These are phyloP conservation scores for Neopestalotiopsis sp. DNA, from an alignment of 2,329 filamentous ascomycete genomes.

Conservation along the genomic window DNA sequence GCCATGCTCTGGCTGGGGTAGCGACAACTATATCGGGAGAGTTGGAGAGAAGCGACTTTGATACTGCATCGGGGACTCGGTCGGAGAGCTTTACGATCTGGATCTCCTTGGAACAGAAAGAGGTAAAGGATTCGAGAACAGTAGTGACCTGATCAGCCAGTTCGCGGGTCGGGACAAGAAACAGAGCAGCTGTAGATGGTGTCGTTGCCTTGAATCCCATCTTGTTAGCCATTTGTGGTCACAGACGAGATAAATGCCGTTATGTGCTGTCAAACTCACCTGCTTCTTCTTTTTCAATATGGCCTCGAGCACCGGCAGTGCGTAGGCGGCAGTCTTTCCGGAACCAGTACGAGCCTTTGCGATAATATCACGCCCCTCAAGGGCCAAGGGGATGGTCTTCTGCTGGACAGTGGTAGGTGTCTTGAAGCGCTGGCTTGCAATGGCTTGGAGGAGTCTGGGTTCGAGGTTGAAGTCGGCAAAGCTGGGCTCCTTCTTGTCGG, in stretches of 20 bases:
- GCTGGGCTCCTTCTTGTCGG: constrained; percentile 45
- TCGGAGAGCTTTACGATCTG: constrained; percentile 85
- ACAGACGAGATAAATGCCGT: not conserved
- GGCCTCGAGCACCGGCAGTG: constrained; percentile 84
- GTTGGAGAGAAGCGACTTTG: constrained; percentile 83
- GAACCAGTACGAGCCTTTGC: constrained; percentile 94
- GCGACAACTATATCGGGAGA: constrained; percentile 88
- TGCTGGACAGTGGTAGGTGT: constrained; percentile 89
- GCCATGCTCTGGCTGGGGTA: constrained; percentile 83
- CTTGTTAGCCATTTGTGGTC: not conserved
- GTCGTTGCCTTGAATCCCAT: constrained; percentile 44
- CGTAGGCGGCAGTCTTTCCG: constrained; percentile 96
- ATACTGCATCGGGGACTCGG: constrained; percentile 87
- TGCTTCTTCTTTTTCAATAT: constrained; percentile 77
- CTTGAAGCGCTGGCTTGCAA: constrained; percentile 82
- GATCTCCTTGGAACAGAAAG: constrained; percentile 85
- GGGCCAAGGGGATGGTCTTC: constrained; percentile 83
- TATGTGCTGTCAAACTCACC: constrained; percentile 31
- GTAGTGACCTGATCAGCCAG: constrained; percentile 90
- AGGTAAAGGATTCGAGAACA: constrained; percentile 75
- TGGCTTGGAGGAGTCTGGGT: constrained; percentile 81
- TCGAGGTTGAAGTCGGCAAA: constrained; percentile 85
- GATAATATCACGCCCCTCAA: constrained; percentile 87
- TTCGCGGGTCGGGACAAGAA: constrained; percentile 93
- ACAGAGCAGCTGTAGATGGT: constrained; percentile 69